Conservation (phyloP, 169 alveolate genomes). For the Babesia bigemina region DNA sequence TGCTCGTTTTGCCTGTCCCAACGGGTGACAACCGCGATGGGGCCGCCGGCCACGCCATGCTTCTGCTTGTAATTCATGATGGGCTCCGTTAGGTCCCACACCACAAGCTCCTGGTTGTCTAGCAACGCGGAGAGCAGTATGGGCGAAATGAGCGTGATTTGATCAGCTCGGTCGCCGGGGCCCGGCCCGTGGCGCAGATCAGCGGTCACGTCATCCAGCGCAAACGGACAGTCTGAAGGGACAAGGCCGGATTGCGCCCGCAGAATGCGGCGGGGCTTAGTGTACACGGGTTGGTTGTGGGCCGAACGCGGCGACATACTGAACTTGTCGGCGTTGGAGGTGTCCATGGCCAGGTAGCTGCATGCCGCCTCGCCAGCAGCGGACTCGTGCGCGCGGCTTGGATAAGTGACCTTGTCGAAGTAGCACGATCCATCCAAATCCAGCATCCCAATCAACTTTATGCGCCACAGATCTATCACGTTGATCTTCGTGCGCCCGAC, state of each 20-base stretch:
- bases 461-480: conserved; percentile 63
- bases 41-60: conserved; percentile 36
- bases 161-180: not conserved
- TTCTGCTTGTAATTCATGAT: conserved; percentile 37
- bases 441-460: conserved; percentile 55
- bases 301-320: not conserved
- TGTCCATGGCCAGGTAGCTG: not conserved
- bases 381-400: not conserved
- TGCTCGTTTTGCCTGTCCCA: conserved; percentile 36
- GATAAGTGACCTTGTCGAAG: conserved; percentile 18
- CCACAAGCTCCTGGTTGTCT: conserved; percentile 55
- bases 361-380: not conserved
- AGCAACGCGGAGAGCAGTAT: conserved; percentile 39
- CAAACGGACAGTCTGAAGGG: not conserved
- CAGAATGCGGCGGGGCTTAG: conserved; percentile 14
- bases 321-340: not conserved
- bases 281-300: not conserved
- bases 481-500: conserved; percentile 59
- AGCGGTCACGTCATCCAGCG: not conserved
- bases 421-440: conserved; percentile 36
- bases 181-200: not conserved
- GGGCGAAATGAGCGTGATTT: not conserved
- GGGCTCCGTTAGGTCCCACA: conserved; percentile 63
- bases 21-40: conserved; percentile 50
- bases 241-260: conserved; percentile 13